Evolutionary conservation across 805 yeast genomes (phyloP).

Genomic region (Lachancea fermentati): DNA sequence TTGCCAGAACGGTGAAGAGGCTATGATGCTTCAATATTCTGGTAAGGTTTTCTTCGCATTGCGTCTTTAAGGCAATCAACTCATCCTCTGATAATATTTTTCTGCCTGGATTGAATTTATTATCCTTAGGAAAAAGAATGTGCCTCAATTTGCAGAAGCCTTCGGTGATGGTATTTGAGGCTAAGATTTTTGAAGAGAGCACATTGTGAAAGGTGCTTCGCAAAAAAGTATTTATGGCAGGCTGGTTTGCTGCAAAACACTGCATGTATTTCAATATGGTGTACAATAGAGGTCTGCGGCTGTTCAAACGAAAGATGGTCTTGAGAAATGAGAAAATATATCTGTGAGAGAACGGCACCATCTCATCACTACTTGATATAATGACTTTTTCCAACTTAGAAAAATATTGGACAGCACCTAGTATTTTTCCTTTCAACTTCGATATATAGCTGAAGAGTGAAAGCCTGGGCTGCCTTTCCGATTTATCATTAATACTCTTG

Average conservation of each 20-base stretch:
- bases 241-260: constrained; percentile 12
- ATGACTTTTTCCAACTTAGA: too few species aligned
- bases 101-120: constrained; percentile 44
- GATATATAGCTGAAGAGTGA: too few species aligned
- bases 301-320: constrained; percentile 2
- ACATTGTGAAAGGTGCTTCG: constrained; percentile 19
- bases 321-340: constrained; percentile 16
- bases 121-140: constrained; percentile 44
- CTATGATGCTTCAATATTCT: constrained; percentile 16
- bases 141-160: constrained; percentile 31
- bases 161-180: constrained; percentile 15
- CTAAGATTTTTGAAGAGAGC: constrained; percentile 12
- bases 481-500: not conserved
- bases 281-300: constrained; percentile 32
- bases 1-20: constrained; percentile 14
- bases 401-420: too few species aligned
- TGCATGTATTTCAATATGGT: constrained; percentile 23
- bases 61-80: constrained; percentile 28
- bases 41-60: constrained; percentile 26
- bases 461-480: not conserved
- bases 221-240: constrained; percentile 15
- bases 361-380: too few species aligned
- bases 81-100: constrained; percentile 38
- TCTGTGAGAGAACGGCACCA: constrained; percentile 9
- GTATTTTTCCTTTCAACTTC: too few species aligned